Conservation (phyloP, 371 early-diverging fungal genomes). For the Funneliformis caledonium region DNA sequence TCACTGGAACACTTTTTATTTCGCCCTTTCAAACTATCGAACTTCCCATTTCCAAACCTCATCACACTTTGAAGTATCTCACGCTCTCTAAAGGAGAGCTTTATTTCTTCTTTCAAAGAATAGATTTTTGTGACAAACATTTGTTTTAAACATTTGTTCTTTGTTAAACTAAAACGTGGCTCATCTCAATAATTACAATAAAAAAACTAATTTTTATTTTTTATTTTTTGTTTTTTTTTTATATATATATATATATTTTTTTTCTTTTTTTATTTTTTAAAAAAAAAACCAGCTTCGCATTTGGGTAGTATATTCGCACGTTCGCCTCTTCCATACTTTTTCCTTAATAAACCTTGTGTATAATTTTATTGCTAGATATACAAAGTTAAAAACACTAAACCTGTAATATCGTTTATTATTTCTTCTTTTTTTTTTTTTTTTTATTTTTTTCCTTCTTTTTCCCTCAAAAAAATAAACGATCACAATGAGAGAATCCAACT, state of each 20-base stretch:
- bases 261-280: neutral
- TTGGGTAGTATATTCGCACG: neutral
- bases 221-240: neutral
- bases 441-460: neutral
- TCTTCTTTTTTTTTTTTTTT: constrained; percentile 22
- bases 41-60: constrained; percentile 1
- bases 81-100: constrained; percentile 29
- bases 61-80: constrained; percentile 4
- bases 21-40: constrained; percentile 29
- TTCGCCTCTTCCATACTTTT: neutral
- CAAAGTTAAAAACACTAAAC: neutral
- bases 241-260: neutral
- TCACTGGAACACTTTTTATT: constrained; percentile 1
- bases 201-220: too few species aligned
- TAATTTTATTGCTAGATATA: neutral
- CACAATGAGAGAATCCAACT: constrained; percentile 82
- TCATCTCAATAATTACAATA: neutral
- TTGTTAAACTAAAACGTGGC: neutral
- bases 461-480: neutral
- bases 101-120: constrained; percentile 30
- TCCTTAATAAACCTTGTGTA: neutral
- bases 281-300: neutral
- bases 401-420: neutral
- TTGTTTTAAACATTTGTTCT: neutral
- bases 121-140: constrained; percentile 12